Percentiles rank a stretch among this genome's conserved stretches.
phyloP scores from a whole-genome alignment of 2,329 filamentous ascomycete genomes.

The Colletotrichum musicola region DNA sequence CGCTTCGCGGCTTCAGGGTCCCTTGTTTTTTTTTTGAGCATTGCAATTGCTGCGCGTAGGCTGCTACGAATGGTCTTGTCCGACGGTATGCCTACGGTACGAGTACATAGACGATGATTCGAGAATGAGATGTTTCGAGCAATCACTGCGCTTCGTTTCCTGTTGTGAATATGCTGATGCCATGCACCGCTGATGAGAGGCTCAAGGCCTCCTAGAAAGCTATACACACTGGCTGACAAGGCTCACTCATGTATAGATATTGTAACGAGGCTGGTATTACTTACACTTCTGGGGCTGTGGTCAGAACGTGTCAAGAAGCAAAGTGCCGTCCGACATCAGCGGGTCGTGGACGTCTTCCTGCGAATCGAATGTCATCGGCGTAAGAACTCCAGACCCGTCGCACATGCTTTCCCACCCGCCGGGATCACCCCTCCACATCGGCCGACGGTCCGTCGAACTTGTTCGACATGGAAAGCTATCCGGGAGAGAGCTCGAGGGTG shows the following conservation, averaged over 20 bases:
- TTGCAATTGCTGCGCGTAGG: constrained; percentile 11
- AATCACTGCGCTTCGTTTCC: too few relatives aligned
- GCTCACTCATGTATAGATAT: too few relatives aligned
- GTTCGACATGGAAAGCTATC: not conserved
- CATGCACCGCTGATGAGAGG: too few relatives aligned
- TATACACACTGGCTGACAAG: too few relatives aligned
- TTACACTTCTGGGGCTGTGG: not conserved
- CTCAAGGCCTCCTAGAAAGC: too few relatives aligned
- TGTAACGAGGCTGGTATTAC: too few relatives aligned
- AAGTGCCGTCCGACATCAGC: not conserved
- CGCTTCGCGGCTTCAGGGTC: constrained; percentile 8
- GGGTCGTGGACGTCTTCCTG: too few relatives aligned
- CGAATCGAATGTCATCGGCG: not conserved
- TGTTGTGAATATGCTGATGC: too few relatives aligned
- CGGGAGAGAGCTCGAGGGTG: too few relatives aligned
- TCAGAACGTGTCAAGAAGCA: not conserved
- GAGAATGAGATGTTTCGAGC: constrained; percentile 6
- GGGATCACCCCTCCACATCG: constrained; percentile 4
- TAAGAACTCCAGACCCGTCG: not conserved
- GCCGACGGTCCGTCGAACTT: constrained; percentile 8
- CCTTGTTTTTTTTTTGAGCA: constrained; percentile 20
- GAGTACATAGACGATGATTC: constrained; percentile 29
- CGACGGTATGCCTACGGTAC: constrained; percentile 7
- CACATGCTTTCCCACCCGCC: not conserved
- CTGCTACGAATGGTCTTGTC: not conserved